phyloP scores from a whole-genome alignment of 805 yeast genomes.

The Saturnispora dispora region DNA sequence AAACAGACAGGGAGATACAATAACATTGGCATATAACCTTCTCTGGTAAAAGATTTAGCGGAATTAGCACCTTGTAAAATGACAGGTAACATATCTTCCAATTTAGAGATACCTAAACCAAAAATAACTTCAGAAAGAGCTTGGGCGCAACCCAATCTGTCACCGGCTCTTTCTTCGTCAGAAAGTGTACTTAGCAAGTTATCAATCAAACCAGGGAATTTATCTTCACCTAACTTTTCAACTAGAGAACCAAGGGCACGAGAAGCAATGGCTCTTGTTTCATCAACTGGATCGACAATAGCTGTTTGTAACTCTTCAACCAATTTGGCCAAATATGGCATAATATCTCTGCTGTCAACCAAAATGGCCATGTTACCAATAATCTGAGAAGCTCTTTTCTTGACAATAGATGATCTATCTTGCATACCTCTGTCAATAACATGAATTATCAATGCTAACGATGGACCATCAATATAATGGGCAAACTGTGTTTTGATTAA shows the following conservation, averaged over 20 bases:
- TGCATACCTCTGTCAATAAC: constrained; percentile 93
- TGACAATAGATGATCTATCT: constrained; percentile 88
- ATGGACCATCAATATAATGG: constrained; percentile 97
- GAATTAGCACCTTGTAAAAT: constrained; percentile 65
- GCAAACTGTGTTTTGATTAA: constrained; percentile 87
- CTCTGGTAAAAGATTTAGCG: constrained; percentile 65
- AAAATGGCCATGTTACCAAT: constrained; percentile 98
- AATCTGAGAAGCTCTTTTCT: constrained; percentile 92
- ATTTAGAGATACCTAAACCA: constrained; percentile 79
- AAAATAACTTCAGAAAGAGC: constrained; percentile 89
- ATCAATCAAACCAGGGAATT: constrained; percentile 86
- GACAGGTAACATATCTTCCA: constrained; percentile 81
- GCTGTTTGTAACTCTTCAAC: constrained; percentile 81
- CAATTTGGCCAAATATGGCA: constrained; percentile 72
- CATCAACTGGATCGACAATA: constrained; percentile 98
- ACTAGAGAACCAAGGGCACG: constrained; percentile 94
- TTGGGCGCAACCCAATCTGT: constrained; percentile 94
- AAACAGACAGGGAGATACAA: constrained; percentile 90
- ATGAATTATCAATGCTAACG: constrained; percentile 87
- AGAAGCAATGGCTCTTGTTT: constrained; percentile 94
- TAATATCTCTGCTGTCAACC: constrained; percentile 78
- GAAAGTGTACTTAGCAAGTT: constrained; percentile 65
- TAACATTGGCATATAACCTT: constrained; percentile 86
- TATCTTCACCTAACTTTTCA: constrained; percentile 92
- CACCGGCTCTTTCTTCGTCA: constrained; percentile 77